Evolutionary conservation across 2,329 filamentous ascomycete species (phyloP), one percentile per base, ranked within the genome.

Genomic region (Thyridium curvatum): DNA sequence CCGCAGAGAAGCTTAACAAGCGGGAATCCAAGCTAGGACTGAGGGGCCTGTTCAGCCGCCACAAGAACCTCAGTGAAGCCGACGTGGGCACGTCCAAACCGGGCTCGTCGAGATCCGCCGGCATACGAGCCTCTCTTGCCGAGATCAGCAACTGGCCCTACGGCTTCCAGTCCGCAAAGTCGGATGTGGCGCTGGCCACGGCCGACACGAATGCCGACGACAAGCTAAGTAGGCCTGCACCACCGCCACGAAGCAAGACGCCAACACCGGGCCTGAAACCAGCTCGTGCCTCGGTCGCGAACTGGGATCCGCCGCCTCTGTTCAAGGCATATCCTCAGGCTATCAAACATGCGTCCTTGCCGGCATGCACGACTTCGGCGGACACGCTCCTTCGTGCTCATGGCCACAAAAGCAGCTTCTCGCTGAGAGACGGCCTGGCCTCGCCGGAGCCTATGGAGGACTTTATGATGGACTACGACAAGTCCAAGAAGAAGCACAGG

Each of bases 241-340:
- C 21, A 26, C 21, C 21, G 6, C 6, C 21, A 10, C 6, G 21
- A 10, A 30, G 35, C 1, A 17, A 16, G 13, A 21, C n/a, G 13
- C 2, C 31, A 2, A 29, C 34, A 3, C 14, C 36, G 17, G 29
- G 18, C 29, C 6, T 12, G 17, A 55, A 52, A 30, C 50, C 54
- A 41, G 52, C 50, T 38, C 54, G 53, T 30, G 47, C 50, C 2
- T 53, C 59, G 4, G 46, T 68, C 17, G 58, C 63, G 4, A 59
- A 62, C 12, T 86, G 81, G 81, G 74, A 77, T 40, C 75, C 82
- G 13, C 86, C 87, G 7, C 86, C 88, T 2, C 65, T 96, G 12
- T 94, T 90, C 58, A 85, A 94, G 57, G 88, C 86, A 12, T 94
- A 89, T 55, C 84, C 86, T 0, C 89, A 94, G 59, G 80, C 87